phyloP scores from a whole-genome alignment of 805 yeast species.

The Yarrowia alimentaria region DNA sequence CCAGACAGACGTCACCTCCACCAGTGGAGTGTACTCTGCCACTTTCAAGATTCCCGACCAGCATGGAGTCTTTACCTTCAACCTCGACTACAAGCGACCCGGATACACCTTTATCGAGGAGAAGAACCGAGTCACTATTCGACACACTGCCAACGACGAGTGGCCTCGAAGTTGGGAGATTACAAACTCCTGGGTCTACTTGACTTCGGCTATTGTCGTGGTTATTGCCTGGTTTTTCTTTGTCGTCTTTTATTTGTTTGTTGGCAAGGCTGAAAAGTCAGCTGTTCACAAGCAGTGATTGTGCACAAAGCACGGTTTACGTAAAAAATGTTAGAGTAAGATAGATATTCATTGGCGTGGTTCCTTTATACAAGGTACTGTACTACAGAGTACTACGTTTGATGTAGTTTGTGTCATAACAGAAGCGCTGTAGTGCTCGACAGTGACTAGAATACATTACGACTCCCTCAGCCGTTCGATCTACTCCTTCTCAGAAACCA shows the following conservation, averaged over 20 bases:
- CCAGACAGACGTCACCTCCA: slow-evolving; percentile 43
- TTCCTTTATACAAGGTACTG: too few species aligned
- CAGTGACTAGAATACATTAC: too few species aligned
- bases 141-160: slow-evolving; percentile 95
- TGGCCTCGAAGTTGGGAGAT: slow-evolving; percentile 91
- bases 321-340: too few species aligned
- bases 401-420: too few species aligned
- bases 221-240: slow-evolving; percentile 74
- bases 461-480: too few species aligned
- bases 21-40: slow-evolving; percentile 47
- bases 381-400: too few species aligned
- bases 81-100: slow-evolving; percentile 69
- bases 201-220: slow-evolving; percentile 68
- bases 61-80: slow-evolving; percentile 92
- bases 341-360: too few species aligned
- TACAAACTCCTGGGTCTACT: slow-evolving; percentile 88
- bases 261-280: slow-evolving; percentile 6
- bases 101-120: slow-evolving; percentile 71
- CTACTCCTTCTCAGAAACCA: too few species aligned
- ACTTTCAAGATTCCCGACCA: slow-evolving; percentile 84
- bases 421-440: too few species aligned
- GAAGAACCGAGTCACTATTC: slow-evolving; percentile 70
- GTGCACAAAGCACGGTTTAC: slow-evolving; percentile 6
- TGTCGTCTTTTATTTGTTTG: slow-evolving; percentile 56
- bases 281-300: neutral